Percentiles rank a stretch among this genome's conserved stretches.
Conservation (phyloP, 306 rosid genomes). For the Lathyrus aphaca region DNA sequence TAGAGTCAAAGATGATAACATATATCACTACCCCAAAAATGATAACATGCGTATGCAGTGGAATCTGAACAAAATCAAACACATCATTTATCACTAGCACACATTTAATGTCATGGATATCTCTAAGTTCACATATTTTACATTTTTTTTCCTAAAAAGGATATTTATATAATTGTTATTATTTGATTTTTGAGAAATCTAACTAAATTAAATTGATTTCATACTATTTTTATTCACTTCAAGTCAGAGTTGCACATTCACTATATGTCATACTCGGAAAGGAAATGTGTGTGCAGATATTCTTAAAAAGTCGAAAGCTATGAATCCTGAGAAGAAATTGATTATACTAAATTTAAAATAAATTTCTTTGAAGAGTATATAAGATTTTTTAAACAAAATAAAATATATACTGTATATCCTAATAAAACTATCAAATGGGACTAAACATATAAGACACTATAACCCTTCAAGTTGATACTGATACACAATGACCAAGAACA, state of each 20-base stretch:
- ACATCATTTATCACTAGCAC: not conserved
- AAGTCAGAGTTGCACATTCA: too few species aligned
- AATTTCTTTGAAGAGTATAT: not conserved
- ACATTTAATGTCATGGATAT: not conserved
- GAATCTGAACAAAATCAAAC: not conserved
- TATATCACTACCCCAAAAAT: too few species aligned
- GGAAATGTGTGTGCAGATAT: not conserved
- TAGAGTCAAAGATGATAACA: constrained; percentile 21
- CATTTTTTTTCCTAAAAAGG: not conserved
- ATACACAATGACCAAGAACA: not conserved
- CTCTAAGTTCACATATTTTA: not conserved
- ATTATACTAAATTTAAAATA: not conserved
- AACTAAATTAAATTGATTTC: too few species aligned
- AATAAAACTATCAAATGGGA: not conserved
- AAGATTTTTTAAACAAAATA: too few species aligned
- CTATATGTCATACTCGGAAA: too few species aligned
- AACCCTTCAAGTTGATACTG: not conserved
- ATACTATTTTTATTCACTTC: too few species aligned
- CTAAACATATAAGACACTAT: not conserved
- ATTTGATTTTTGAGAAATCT: too few species aligned
- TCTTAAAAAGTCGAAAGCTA: not conserved
- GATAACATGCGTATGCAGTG: constrained; percentile 1
- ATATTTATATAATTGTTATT: too few species aligned
- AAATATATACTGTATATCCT: not conserved
- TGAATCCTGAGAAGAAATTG: not conserved